Evolutionary conservation across 768 basidiomycete species (phyloP).

Genomic region (Tulasnella calospora): DNA sequence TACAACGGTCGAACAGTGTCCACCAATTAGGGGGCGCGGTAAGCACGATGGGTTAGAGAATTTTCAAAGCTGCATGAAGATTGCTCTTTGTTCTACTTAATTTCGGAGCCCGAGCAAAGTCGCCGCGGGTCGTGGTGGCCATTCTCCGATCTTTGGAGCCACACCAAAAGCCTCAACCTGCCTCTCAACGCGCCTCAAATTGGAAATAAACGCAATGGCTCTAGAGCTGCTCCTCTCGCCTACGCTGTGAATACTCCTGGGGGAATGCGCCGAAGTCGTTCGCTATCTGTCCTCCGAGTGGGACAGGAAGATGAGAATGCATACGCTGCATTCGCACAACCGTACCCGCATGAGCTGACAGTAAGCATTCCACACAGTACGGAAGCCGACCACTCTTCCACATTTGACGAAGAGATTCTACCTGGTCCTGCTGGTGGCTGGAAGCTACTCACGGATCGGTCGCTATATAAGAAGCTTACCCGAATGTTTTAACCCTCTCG

Average conservation of each 20-base stretch:
- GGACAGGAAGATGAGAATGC: background rate
- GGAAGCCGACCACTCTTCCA: background rate
- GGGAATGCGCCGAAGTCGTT: background rate
- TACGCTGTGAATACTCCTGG: background rate
- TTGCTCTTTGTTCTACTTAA: too few relatives aligned
- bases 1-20: too few relatives aligned
- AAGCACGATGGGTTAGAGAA: background rate
- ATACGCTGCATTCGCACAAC: background rate
- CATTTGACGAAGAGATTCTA: background rate
- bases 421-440: background rate
- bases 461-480: background rate
- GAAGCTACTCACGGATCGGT: background rate
- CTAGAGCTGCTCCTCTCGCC: background rate
- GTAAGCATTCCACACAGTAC: background rate
- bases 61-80: background rate
- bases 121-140: constrained; percentile 58
- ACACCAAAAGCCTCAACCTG: constrained; percentile 38
- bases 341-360: background rate
- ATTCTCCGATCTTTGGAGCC: constrained; percentile 47
- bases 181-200: constrained; percentile 11
- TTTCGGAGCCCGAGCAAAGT: constrained; percentile 82
- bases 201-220: background rate
- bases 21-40: background rate
- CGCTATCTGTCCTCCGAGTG: background rate
- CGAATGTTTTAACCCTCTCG: background rate